A percentile compares a stretch with the other conserved stretches of the same genome.
Conservation (phyloP, 2,329 filamentous ascomycete species). For the Pestalotiopsis sp. region DNA sequence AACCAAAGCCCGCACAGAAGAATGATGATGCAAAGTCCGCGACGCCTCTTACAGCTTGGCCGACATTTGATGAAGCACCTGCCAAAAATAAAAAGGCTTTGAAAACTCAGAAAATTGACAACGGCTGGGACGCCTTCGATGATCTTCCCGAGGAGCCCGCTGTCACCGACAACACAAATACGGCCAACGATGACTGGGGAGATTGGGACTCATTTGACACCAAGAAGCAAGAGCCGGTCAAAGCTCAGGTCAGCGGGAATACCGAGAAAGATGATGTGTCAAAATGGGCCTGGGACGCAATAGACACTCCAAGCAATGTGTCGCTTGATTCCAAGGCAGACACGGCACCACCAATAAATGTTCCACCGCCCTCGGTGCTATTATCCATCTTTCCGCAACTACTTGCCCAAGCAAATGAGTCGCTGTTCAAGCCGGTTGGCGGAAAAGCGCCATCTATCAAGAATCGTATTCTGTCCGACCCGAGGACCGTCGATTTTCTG, state of each 20-base stretch:
- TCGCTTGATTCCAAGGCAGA: slow-evolving; percentile 29
- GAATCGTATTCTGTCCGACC: slow-evolving; percentile 65
- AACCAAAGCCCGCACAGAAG: slow-evolving; percentile 31
- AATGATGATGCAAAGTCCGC: slow-evolving; percentile 36
- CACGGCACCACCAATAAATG: slow-evolving; percentile 73
- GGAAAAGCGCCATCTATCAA: slow-evolving; percentile 60
- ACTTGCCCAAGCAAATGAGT: slow-evolving; percentile 65
- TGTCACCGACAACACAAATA: slow-evolving; percentile 20
- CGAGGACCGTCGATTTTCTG: slow-evolving; percentile 65
- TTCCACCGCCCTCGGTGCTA: slow-evolving; percentile 85
- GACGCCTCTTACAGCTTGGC: slow-evolving; percentile 48
- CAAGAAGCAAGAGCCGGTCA: slow-evolving; percentile 16
- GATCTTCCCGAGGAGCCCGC: slow-evolving; percentile 38
- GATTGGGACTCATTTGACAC: slow-evolving; percentile 30
- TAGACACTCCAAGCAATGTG: slow-evolving; percentile 33
- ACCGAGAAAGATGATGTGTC: slow-evolving; percentile 17
- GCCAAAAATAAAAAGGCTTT: slow-evolving; percentile 11
- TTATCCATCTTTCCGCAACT: slow-evolving; percentile 76
- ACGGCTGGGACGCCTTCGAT: slow-evolving; percentile 57
- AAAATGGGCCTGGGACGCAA: slow-evolving; percentile 55
- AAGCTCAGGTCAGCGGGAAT: slow-evolving; percentile 22
- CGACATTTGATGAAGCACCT: slow-evolving; percentile 34
- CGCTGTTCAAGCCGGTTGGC: slow-evolving; percentile 67
- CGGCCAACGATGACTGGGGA: slow-evolving; percentile 25
- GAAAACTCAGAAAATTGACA: slow-evolving; percentile 33